These are phyloP conservation scores for Lyophyllum semitale DNA, from an alignment of 768 basidiomycete genomes.

Conservation along the genomic window DNA sequence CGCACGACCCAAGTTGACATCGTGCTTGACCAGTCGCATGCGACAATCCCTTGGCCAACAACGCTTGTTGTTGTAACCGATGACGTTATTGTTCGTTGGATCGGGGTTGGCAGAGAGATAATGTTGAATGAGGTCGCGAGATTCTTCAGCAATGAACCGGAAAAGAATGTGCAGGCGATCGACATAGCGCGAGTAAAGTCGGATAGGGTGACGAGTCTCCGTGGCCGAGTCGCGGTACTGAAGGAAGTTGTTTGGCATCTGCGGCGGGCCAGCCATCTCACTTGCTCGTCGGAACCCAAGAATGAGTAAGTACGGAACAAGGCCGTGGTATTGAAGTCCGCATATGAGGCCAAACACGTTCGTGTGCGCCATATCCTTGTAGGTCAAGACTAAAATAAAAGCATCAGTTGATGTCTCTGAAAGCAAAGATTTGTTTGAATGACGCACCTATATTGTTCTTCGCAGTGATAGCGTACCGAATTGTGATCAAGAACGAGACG, in stretches of 20 bases:
- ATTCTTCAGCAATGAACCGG: conserved; percentile 96
- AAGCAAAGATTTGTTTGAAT: neutral
- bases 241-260: conserved; percentile 97
- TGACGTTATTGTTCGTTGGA: conserved; percentile 98
- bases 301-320: conserved; percentile 93
- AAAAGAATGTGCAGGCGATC: conserved; percentile 95
- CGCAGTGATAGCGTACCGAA: conserved; percentile 96
- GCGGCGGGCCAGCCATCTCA: conserved; percentile 98
- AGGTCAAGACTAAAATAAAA: conserved; percentile 63
- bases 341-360: conserved; percentile 97
- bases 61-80: conserved; percentile 98
- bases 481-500: conserved; percentile 98
- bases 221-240: conserved; percentile 95
- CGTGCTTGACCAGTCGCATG: conserved; percentile 99
- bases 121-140: conserved; percentile 95
- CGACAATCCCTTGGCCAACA: conserved; percentile 99
- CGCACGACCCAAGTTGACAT: conserved; percentile 96
- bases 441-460: conserved; percentile 89
- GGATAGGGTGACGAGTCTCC: conserved; percentile 96
- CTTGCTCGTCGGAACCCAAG: conserved; percentile 97
- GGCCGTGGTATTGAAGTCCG: conserved; percentile 95
- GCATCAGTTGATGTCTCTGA: neutral
- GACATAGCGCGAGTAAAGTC: conserved; percentile 95
- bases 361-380: conserved; percentile 98
- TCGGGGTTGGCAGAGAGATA: conserved; percentile 98